Conservation (phyloP, 2,329 filamentous ascomycete genomes). For the Aspergillus viridinutans region DNA sequence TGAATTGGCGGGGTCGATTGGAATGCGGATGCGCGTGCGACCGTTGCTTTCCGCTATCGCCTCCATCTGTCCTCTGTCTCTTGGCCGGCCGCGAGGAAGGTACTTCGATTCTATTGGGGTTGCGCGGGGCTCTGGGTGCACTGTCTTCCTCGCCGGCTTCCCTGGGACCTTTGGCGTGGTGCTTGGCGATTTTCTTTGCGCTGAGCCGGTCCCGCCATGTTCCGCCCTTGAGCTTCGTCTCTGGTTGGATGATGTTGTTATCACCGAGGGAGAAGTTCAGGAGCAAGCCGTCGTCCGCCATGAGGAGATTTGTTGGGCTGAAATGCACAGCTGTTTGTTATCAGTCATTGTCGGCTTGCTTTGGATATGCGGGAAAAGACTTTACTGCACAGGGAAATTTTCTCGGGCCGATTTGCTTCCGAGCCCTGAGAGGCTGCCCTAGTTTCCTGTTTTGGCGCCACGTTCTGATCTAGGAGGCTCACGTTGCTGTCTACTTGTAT, state of each 20-base stretch:
- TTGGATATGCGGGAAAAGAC: not conserved
- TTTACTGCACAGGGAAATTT: conserved; percentile 27
- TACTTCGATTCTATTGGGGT: not conserved
- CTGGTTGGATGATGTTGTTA: conserved; percentile 57
- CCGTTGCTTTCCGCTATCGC: conserved; percentile 9
- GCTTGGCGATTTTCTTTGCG: conserved; percentile 65
- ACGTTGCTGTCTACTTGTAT: not conserved
- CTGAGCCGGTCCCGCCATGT: conserved; percentile 84
- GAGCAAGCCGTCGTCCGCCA: conserved; percentile 94
- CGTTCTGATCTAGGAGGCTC: not conserved
- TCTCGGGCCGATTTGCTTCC: conserved; percentile 27
- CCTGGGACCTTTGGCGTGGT: conserved; percentile 44
- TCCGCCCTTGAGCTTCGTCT: conserved; percentile 74
- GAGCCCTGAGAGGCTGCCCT: conserved; percentile 29
- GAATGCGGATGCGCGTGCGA: conserved; percentile 28
- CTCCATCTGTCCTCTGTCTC: conserved; percentile 39
- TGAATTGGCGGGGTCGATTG: conserved; percentile 58
- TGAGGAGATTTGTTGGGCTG: conserved; percentile 34
- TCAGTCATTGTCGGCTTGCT: not conserved
- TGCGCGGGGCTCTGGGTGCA: conserved; percentile 1
- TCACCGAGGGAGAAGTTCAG: conserved; percentile 83
- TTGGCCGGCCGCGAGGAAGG: conserved; percentile 30
- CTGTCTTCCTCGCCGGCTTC: conserved; percentile 10
- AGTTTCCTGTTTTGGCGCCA: conserved; percentile 23
- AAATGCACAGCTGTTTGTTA: conserved; percentile 4